These are phyloP conservation scores for Pedinophyceae sp. DNA, from an alignment of 139 green algal genomes.

Conservation along the genomic window DNA sequence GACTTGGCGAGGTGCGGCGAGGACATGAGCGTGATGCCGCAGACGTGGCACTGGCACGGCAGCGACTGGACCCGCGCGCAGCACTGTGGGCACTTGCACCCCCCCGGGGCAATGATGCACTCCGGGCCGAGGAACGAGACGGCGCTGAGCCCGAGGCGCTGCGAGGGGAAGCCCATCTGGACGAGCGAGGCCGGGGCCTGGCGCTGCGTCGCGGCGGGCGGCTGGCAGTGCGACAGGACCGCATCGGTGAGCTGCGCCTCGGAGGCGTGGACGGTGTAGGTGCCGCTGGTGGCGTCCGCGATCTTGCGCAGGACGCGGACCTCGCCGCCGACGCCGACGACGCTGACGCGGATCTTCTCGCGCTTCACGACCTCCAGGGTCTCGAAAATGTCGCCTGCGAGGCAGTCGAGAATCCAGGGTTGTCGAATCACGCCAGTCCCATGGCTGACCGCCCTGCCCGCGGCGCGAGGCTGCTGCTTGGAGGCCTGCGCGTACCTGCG, in stretches of 20 bases:
- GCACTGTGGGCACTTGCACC: constrained; percentile 61
- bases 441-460: too few relatives aligned
- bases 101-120: constrained; percentile 30
- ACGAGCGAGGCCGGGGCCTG: constrained; percentile 31
- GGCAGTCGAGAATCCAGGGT: too few relatives aligned
- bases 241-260: constrained; percentile 38
- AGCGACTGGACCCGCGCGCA: constrained; percentile 49
- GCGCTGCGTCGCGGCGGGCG: constrained; percentile 26
- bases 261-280: constrained; percentile 52
- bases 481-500: too few relatives aligned
- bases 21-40: constrained; percentile 83
- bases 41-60: constrained; percentile 75
- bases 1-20: constrained; percentile 85
- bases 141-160: constrained; percentile 20
- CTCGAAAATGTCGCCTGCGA: constrained; percentile 75
- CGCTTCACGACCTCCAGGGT: constrained; percentile 39
- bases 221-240: constrained; percentile 37
- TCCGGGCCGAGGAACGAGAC: constrained; percentile 45
- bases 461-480: too few relatives aligned
- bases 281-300: constrained; percentile 59
- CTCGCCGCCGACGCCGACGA: constrained; percentile 60
- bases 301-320: constrained; percentile 63
- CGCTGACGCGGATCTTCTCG: constrained; percentile 37
- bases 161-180: constrained; percentile 71
- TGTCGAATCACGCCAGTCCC: too few relatives aligned